Conservation (phyloP, 1,284 basidiomycete species). For the Moniliella sp. region DNA sequence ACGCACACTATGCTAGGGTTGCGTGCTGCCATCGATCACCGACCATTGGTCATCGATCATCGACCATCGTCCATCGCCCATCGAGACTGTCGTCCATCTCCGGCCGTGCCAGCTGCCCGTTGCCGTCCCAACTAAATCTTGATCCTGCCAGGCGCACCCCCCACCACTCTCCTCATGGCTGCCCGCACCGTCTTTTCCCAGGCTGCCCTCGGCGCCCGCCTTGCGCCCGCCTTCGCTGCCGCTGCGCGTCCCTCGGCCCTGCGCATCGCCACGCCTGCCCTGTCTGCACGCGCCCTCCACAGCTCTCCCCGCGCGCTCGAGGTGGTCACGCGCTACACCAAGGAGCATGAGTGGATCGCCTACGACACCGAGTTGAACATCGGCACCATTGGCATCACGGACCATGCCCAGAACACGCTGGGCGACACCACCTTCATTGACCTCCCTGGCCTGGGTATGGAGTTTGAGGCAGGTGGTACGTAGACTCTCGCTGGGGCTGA, state of each 20-base stretch:
- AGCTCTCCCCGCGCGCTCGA: not conserved
- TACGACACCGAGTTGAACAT: not conserved
- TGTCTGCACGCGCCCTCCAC: too few relatives aligned
- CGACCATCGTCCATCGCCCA: too few relatives aligned
- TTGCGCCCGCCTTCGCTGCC: not conserved
- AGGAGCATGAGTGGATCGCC: slow-evolving; percentile 2
- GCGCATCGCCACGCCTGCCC: too few relatives aligned
- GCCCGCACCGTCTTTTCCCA: not conserved
- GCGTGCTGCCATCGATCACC: too few relatives aligned
- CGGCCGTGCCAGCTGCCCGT: too few relatives aligned
- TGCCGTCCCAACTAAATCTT: too few relatives aligned
- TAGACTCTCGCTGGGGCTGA: not conserved
- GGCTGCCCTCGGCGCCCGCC: not conserved
- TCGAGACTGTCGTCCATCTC: too few relatives aligned
- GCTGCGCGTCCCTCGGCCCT: not conserved
- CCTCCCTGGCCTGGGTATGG: not conserved
- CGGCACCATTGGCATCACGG: slow-evolving; percentile 1
- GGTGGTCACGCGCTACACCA: slow-evolving; percentile 1
- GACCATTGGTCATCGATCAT: too few relatives aligned
- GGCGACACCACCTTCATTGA: slow-evolving; percentile 1
- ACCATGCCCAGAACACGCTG: not conserved
- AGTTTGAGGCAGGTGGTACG: not conserved
- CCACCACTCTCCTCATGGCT: slow-evolving; percentile 1
- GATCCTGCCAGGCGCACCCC: too few relatives aligned
- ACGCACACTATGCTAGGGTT: too few relatives aligned